Evolutionary conservation across 768 basidiomycete species (phyloP), one percentile per base, ranked within the genome.

Genomic region (Agrocybe praecox): DNA sequence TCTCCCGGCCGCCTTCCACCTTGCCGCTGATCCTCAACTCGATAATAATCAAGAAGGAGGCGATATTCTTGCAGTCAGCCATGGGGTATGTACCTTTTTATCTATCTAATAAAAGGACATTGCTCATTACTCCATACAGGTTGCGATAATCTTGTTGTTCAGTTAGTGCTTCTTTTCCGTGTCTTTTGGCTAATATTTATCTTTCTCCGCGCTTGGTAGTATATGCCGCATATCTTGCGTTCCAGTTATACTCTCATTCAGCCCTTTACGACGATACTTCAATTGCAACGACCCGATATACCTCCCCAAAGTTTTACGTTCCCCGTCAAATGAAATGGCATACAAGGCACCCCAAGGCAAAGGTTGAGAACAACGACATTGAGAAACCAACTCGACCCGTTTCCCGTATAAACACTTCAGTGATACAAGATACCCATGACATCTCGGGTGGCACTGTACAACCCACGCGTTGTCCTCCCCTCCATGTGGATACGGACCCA

Each of bases 1-100:
- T 9, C 73, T 94, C 17, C 91, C 91, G 6, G 90, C 89, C 22
- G 92, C 89, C 1, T 95, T 90, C 71, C 87, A 92, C 60, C 80
- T 88, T 59, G 74, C 82, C 7, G 71, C 72, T 22, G 63, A 68
- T 43, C 58, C 62, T 2, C 9, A 58, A 21, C 53, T 71, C 2
- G 55, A 65, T 42, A 52, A 65, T 52, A 45, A 70, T 33, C 44
- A 58, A 49, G 77, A 82, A 58, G 64, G 55, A 15, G 44, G 60
- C 6, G 80, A 82, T 57, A 84, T 91, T 46, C 71, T 93, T 36
- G 72, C 78, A 56, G 82, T 90, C 69, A 92, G 90, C 62, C 90
- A 82, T 61, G 91, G 90, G 11, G 90, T 92, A 65, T 42, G 87
- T 74, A 18, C 9, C n/a, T 52, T 40, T 15, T 1, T 15, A 45